A percentile compares a stretch with the other conserved stretches of the same genome.
These are phyloP conservation scores for Ormosia emarginata DNA, from an alignment of 306 rosid species.

Conservation along the genomic window DNA sequence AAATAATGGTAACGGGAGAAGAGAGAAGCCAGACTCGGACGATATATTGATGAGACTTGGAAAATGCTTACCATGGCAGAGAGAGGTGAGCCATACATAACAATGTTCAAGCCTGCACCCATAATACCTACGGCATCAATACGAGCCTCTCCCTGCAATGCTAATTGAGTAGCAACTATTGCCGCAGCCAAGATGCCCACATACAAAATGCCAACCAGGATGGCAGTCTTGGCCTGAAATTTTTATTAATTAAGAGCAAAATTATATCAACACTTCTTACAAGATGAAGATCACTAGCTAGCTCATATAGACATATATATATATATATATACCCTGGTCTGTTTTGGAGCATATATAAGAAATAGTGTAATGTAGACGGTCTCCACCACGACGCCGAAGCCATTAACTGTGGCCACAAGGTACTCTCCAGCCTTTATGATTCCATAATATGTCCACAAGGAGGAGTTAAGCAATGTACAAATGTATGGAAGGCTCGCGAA, in stretches of 20 bases:
- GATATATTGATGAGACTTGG: no score
- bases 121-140: conserved; percentile 43
- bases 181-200: conserved; percentile 38
- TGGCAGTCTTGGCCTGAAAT: conserved; percentile 36
- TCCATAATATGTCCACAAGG: conserved; percentile 72
- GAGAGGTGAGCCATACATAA: conserved; percentile 63
- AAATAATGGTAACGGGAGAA: no score
- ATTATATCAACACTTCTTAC: background rate
- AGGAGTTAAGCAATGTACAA: conserved; percentile 54
- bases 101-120: conserved; percentile 50
- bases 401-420: conserved; percentile 58
- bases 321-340: conserved; percentile 28
- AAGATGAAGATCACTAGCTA: background rate
- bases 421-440: conserved; percentile 43
- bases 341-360: conserved; percentile 43
- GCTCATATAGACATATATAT: background rate
- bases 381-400: conserved; percentile 57
- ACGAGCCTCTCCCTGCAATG: conserved; percentile 41
- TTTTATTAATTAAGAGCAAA: background rate
- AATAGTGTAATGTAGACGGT: conserved; percentile 45
- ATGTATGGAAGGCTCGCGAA: conserved; percentile 64
- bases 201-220: conserved; percentile 38
- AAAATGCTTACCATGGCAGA: conserved; percentile 37
- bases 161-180: conserved; percentile 21
- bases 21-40: no score